A percentile compares a stretch with the other conserved stretches of the same genome.
These are phyloP conservation scores for Triticum timopheevii DNA, from an alignment of 176 grass and related monocot genomes.

Conservation along the genomic window DNA sequence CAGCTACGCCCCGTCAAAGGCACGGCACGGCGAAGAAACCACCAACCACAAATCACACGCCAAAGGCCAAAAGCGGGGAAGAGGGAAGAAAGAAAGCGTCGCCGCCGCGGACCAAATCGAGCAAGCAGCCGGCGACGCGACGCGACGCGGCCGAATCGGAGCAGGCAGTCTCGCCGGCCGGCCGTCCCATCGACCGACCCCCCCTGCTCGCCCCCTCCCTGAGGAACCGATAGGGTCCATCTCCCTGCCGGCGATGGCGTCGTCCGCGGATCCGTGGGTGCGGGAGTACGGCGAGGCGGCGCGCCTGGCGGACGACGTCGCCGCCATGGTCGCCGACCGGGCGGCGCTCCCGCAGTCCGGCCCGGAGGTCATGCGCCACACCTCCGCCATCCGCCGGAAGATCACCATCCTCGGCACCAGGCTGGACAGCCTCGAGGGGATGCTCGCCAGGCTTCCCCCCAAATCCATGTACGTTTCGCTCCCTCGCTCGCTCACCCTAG, in stretches of 20 bases:
- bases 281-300: slow-evolving; percentile 56
- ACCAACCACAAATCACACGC: neutral
- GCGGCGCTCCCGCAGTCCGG: slow-evolving; percentile 53
- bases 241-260: slow-evolving; percentile 38
- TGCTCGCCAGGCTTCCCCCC: slow-evolving; percentile 47
- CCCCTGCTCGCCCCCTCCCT: neutral
- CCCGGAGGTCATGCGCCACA: slow-evolving; percentile 47
- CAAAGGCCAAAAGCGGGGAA: too few relatives aligned
- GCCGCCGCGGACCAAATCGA: neutral
- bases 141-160: too few relatives aligned
- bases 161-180: too few relatives aligned
- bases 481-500: neutral
- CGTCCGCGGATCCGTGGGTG: slow-evolving; percentile 46
- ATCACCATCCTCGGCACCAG: slow-evolving; percentile 59
- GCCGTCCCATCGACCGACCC: neutral
- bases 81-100: neutral
- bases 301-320: slow-evolving; percentile 58
- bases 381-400: slow-evolving; percentile 46
- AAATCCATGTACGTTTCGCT: slow-evolving; percentile 48
- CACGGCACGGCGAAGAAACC: neutral
- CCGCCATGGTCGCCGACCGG: slow-evolving; percentile 44
- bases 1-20: slow-evolving; percentile 16
- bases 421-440: slow-evolving; percentile 51
- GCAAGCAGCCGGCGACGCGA: neutral
- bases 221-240: neutral